Percentiles rank a stretch among this genome's conserved stretches.
Evolutionary conservation across 208 protist genomes (phyloP).

Genomic region (Leishmania lainsoni): DNA sequence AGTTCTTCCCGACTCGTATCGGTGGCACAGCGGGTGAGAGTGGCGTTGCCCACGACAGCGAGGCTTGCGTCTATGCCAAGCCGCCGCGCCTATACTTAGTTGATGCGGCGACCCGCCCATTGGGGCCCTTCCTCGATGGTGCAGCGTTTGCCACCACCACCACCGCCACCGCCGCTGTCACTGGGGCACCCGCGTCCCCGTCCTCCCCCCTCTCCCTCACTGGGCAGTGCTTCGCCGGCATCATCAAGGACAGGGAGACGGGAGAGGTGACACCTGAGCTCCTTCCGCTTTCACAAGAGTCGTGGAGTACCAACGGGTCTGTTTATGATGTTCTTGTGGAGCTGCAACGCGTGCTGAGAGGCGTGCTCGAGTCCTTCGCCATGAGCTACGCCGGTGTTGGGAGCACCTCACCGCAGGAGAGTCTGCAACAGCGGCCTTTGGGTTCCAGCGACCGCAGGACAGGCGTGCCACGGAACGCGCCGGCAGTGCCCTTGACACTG

Average conservation of each 20-base stretch:
- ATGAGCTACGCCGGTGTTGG: constrained; percentile 4
- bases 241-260: constrained; percentile 23
- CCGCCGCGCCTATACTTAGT: constrained; percentile 34
- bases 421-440: too few relatives aligned
- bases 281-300: constrained; percentile 26
- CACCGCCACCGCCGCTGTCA: not conserved
- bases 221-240: constrained; percentile 24
- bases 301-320: constrained; percentile 26
- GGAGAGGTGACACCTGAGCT: constrained; percentile 25
- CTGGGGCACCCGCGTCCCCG: not conserved
- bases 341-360: constrained; percentile 28
- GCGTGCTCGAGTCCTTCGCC: constrained; percentile 28
- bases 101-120: constrained; percentile 24
- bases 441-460: not conserved
- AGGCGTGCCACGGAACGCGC: not conserved
- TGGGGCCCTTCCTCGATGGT: not conserved
- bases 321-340: constrained; percentile 38
- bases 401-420: not conserved
- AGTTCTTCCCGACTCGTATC: constrained; percentile 19
- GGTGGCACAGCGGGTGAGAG: not conserved
- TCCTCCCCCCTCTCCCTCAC: constrained; percentile 5
- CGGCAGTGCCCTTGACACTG: constrained; percentile 6
- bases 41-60: constrained; percentile 1
- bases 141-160: too few relatives aligned
- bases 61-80: constrained; percentile 21